Evolutionary conservation across 176 grass and related monocot genomes (phyloP).

Genomic region (Luzula sylvatica): DNA sequence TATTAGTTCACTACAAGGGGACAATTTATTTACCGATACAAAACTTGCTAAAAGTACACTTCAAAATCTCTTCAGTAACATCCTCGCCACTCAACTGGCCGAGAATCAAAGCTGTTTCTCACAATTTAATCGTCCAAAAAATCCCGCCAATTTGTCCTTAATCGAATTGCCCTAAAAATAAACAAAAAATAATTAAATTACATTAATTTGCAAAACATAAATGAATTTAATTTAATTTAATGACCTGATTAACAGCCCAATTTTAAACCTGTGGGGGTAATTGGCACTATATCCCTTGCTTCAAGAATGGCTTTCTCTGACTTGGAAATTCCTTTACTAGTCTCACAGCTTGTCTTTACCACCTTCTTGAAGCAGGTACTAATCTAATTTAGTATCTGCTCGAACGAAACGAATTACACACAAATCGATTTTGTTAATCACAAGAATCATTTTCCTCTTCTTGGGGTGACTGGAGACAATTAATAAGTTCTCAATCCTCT

Average conservation of each 20-base stretch:
- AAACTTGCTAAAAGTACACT: too few relatives aligned
- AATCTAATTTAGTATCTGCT: constrained; percentile 31
- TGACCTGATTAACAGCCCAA: constrained; percentile 94
- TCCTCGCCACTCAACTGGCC: too few relatives aligned
- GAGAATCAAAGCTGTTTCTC: too few relatives aligned
- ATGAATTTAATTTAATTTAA: too few relatives aligned
- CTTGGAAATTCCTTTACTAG: constrained; percentile 77
- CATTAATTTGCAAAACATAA: too few relatives aligned
- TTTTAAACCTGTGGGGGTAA: constrained; percentile 38
- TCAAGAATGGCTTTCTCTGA: constrained; percentile 64
- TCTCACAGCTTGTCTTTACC: constrained; percentile 62
- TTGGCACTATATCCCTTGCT: constrained; percentile 57
- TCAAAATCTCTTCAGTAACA: too few relatives aligned
- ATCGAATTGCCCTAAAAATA: too few relatives aligned
- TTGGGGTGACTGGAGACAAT: constrained; percentile 41
- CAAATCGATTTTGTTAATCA: constrained; percentile 89
- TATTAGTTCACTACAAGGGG: too few relatives aligned
- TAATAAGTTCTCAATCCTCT: constrained; percentile 67
- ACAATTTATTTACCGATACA: too few relatives aligned
- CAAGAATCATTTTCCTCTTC: constrained; percentile 60
- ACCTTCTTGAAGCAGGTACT: constrained; percentile 39
- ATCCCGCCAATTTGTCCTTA: too few relatives aligned
- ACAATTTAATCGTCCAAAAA: too few relatives aligned
- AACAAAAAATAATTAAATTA: too few relatives aligned
- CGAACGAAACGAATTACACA: constrained; percentile 35